Percentiles rank a stretch among this genome's conserved stretches.
phyloP scores from a whole-genome alignment of 2,329 filamentous ascomycete genomes.

The Orbilia ellipsospora region DNA sequence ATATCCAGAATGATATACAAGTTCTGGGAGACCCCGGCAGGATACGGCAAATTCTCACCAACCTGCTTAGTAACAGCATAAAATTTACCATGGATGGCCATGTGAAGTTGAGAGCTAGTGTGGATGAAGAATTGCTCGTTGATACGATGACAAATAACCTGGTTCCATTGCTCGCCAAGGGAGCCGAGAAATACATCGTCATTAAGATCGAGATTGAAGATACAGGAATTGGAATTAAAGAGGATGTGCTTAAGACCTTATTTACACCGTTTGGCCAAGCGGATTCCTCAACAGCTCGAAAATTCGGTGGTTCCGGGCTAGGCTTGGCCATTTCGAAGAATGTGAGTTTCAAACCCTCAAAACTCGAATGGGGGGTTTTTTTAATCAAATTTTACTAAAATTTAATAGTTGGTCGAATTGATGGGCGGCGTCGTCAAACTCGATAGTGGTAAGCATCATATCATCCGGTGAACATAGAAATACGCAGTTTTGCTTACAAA shows the following conservation, averaged over 20 bases:
- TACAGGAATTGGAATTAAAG: constrained; percentile 83
- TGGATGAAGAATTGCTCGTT: constrained; percentile 68
- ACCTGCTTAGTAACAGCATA: constrained; percentile 80
- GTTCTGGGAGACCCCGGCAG: constrained; percentile 88
- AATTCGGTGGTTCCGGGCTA: constrained; percentile 64
- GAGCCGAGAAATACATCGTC: constrained; percentile 69
- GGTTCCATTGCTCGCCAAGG: constrained; percentile 35
- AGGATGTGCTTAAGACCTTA: constrained; percentile 76
- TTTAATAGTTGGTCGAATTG: constrained; percentile 71
- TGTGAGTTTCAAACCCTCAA: constrained; percentile 58
- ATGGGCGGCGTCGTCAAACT: constrained; percentile 81
- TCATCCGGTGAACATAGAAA: not conserved
- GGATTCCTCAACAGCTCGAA: constrained; percentile 75
- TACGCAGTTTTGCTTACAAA: not conserved
- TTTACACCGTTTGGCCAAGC: constrained; percentile 87
- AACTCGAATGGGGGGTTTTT: not conserved
- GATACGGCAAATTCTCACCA: constrained; percentile 84
- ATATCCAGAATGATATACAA: constrained; percentile 68
- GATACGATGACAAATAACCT: constrained; percentile 30
- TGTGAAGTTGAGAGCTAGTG: constrained; percentile 74
- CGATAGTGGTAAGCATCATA: constrained; percentile 61
- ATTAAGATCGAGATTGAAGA: constrained; percentile 80
- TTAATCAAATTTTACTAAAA: not conserved
- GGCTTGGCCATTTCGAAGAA: constrained; percentile 85
- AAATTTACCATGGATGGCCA: constrained; percentile 78